phyloP scores from a whole-genome alignment of 1,284 basidiomycete genomes.

The Puccinia coronata region DNA sequence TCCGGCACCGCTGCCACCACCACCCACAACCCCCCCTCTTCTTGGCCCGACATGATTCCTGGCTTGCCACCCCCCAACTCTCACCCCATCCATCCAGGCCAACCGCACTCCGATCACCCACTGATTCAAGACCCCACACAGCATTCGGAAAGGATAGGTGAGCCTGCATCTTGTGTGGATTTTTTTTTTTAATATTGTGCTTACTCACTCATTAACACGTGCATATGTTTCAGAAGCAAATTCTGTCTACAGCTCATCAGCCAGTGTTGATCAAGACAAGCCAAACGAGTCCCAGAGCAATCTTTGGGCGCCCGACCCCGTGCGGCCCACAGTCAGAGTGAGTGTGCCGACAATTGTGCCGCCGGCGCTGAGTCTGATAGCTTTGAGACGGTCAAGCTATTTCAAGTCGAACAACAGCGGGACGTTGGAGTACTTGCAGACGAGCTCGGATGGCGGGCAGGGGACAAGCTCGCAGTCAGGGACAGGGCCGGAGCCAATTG shows the following conservation, averaged over 20 bases:
- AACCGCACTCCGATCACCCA: background rate
- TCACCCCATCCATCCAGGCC: background rate
- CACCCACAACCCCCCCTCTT: background rate
- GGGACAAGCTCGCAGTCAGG: background rate
- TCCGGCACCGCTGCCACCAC: too few species aligned
- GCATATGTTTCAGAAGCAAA: background rate
- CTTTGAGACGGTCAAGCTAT: slow-evolving; percentile 22
- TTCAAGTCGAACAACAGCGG: slow-evolving; percentile 31
- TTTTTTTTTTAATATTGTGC: too few species aligned
- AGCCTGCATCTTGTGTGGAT: background rate
- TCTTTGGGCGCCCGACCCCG: slow-evolving; percentile 25
- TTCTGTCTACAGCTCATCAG: background rate
- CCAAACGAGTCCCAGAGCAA: background rate
- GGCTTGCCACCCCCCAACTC: background rate
- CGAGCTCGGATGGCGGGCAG: background rate
- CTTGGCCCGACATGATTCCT: slow-evolving; percentile 7
- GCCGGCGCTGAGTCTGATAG: slow-evolving; percentile 22
- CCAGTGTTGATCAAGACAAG: background rate
- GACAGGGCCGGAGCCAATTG: slow-evolving; percentile 11
- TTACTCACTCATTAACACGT: too few species aligned
- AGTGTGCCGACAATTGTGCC: slow-evolving; percentile 13
- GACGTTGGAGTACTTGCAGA: background rate
- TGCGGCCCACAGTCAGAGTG: background rate
- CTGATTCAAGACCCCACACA: background rate
- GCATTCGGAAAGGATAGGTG: too few species aligned